Evolutionary conservation across 305 asterid species (phyloP).

Genomic region (Coffea humblotiana): DNA sequence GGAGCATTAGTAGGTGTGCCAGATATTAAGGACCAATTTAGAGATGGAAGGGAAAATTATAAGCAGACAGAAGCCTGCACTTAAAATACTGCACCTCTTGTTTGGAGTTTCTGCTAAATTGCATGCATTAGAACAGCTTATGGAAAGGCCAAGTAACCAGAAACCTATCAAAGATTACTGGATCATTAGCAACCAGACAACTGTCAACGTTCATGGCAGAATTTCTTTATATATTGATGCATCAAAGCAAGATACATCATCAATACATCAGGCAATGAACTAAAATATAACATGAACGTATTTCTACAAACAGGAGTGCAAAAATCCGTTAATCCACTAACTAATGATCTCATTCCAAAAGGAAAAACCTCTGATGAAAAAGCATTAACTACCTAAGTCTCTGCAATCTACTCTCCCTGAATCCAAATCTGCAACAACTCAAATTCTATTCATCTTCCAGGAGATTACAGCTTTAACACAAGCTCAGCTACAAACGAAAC

Average conservation of each 20-base stretch:
- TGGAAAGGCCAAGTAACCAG: neutral
- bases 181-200: neutral
- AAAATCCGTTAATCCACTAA: neutral
- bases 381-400: neutral
- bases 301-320: neutral
- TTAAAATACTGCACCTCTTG: slow-evolving; percentile 75
- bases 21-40: slow-evolving; percentile 45
- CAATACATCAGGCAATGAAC: neutral
- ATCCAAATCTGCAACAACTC: neutral
- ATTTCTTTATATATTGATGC: neutral
- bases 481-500: neutral
- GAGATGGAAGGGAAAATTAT: slow-evolving; percentile 61
- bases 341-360: neutral
- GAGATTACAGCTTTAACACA: neutral
- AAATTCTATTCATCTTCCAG: neutral
- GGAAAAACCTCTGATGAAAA: neutral
- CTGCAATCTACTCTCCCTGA: neutral
- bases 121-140: slow-evolving; percentile 16
- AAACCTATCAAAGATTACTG: neutral
- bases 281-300: neutral
- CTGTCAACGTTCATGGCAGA: no score
- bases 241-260: neutral
- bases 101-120: slow-evolving; percentile 71
- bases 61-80: slow-evolving; percentile 93
- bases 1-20: slow-evolving; percentile 93